Evolutionary conservation across 116 monocot genomes (phyloP).

Genomic region (Papilionanthe hybrid): DNA sequence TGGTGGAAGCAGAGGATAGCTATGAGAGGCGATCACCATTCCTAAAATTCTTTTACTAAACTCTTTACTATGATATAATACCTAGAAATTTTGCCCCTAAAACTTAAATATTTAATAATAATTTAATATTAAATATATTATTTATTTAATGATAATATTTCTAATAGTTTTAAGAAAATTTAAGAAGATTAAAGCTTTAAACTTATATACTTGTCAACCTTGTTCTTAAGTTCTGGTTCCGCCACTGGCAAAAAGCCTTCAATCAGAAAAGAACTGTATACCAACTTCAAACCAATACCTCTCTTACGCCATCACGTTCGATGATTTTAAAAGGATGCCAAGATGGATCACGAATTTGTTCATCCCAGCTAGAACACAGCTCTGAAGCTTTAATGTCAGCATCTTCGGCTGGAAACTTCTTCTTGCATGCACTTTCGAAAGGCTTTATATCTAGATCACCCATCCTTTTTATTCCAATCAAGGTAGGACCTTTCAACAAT

Average conservation of each 20-base stretch:
- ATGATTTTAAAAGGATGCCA: conserved; percentile 50
- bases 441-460: conserved; percentile 46
- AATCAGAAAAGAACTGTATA: background rate
- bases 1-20: too few species aligned
- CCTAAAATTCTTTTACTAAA: too few species aligned
- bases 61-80: too few species aligned
- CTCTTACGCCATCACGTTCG: conserved; percentile 9
- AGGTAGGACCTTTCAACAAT: conserved; percentile 19
- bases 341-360: conserved; percentile 33
- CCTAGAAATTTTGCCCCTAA: too few species aligned
- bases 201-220: too few species aligned
- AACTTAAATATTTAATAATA: too few species aligned
- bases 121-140: too few species aligned
- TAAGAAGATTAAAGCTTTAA: too few species aligned
- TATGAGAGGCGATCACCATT: too few species aligned
- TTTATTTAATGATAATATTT: too few species aligned
- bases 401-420: conserved; percentile 26
- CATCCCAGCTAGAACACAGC: conserved; percentile 42
- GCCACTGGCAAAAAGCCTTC: background rate
- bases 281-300: conserved; percentile 17
- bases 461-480: conserved; percentile 59
- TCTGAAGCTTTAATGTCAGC: conserved; percentile 29
- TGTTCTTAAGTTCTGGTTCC: too few species aligned
- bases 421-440: conserved; percentile 30
- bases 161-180: too few species aligned